Evolutionary conservation across 2,329 filamentous ascomycete species (phyloP).

Genomic region (Apiospora kogelbergensis): DNA sequence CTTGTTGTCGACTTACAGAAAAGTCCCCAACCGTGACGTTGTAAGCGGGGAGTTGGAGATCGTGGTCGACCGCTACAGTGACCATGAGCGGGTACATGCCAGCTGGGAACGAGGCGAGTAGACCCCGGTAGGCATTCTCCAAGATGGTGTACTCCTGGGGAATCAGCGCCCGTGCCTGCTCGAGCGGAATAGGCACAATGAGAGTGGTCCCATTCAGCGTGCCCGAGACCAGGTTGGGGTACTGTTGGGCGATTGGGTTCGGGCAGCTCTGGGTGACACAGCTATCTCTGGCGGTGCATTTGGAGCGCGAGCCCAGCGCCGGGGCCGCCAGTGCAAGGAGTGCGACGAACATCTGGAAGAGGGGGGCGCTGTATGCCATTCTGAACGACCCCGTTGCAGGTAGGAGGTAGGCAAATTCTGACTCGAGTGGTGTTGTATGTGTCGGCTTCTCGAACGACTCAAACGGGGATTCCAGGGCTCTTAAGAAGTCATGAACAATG

Average conservation of each 20-base stretch:
- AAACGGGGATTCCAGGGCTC: not conserved
- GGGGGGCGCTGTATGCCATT: not conserved
- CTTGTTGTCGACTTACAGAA: slow-evolving; percentile 36
- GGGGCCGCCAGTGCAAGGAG: not conserved
- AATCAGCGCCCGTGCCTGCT: slow-evolving; percentile 45
- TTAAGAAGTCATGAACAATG: not conserved
- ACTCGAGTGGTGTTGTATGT: no score
- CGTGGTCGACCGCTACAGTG: slow-evolving; percentile 51
- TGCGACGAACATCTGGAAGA: not conserved
- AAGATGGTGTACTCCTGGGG: slow-evolving; percentile 50
- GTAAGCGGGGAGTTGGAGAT: slow-evolving; percentile 42
- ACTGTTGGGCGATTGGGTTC: slow-evolving; percentile 49
- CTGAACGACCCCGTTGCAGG: no score
- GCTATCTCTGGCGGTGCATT: not conserved
- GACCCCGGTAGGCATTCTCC: slow-evolving; percentile 44
- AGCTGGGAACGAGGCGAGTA: slow-evolving; percentile 48
- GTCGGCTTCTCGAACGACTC: no score
- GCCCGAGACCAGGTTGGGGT: slow-evolving; percentile 49
- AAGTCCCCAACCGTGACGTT: slow-evolving; percentile 46
- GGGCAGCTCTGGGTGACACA: slow-evolving; percentile 33
- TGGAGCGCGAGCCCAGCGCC: not conserved
- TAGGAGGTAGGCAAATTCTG: no score
- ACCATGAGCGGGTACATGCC: slow-evolving; percentile 54
- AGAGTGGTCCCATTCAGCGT: slow-evolving; percentile 54
- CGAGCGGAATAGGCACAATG: slow-evolving; percentile 50